Percentiles rank a stretch among this genome's conserved stretches.
These are phyloP conservation scores for Chaetomium globosum DNA, from an alignment of 2,329 filamentous ascomycete genomes.

Conservation along the genomic window DNA sequence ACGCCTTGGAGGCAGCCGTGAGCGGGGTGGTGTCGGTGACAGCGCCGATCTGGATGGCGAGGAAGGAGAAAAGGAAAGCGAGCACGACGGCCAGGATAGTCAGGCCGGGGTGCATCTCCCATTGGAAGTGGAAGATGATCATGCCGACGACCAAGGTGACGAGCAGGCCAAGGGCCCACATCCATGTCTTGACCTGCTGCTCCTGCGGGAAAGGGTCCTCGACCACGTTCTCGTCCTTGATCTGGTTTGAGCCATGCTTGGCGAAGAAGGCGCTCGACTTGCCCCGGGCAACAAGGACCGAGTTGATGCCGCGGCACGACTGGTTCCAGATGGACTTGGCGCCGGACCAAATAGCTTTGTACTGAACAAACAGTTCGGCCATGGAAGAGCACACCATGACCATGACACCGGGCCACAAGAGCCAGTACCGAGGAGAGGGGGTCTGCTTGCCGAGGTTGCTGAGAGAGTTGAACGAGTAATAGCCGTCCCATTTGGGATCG, in stretches of 20 bases:
- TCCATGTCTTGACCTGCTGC: constrained; percentile 56
- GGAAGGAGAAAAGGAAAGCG: constrained; percentile 63
- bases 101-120: constrained; percentile 59
- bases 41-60: constrained; percentile 62
- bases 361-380: constrained; percentile 46
- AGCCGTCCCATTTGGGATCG: constrained; percentile 50
- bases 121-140: constrained; percentile 55
- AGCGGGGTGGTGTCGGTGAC: constrained; percentile 66
- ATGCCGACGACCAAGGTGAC: constrained; percentile 55
- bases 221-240: constrained; percentile 43
- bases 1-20: constrained; percentile 68
- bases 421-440: constrained; percentile 47
- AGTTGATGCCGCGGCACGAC: constrained; percentile 48
- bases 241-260: constrained; percentile 43
- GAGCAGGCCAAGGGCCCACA: constrained; percentile 54
- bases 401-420: constrained; percentile 49
- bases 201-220: constrained; percentile 53
- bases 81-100: constrained; percentile 59
- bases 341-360: constrained; percentile 45
- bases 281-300: constrained; percentile 45
- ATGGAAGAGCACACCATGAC: constrained; percentile 48
- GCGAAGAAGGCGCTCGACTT: constrained; percentile 50
- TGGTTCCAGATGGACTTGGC: constrained; percentile 54
- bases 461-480: constrained; percentile 45
- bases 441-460: constrained; percentile 40